Evolutionary conservation across 2,329 filamentous ascomycete genomes (phyloP).

Genomic region (Aspergillus spinulosporus): DNA sequence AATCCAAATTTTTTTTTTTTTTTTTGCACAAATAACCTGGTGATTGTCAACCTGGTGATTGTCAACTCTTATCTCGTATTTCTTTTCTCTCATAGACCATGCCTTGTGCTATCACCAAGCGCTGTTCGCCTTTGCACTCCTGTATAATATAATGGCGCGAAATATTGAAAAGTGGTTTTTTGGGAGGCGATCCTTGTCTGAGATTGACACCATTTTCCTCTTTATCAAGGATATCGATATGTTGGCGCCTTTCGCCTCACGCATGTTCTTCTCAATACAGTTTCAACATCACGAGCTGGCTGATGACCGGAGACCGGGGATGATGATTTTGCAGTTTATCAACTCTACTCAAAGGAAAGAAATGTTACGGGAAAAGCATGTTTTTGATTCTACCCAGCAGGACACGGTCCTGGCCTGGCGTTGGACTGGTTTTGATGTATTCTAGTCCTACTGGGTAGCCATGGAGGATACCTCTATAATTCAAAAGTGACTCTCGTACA

Average conservation of each 20-base stretch:
- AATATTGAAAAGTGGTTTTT: conserved; percentile 24
- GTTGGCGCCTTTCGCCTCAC: conserved; percentile 4
- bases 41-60: background rate
- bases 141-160: conserved; percentile 28
- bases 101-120: conserved; percentile 16
- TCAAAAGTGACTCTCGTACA: conserved; percentile 22
- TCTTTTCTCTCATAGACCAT: conserved; percentile 23
- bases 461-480: conserved; percentile 11
- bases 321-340: background rate
- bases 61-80: conserved; percentile 10
- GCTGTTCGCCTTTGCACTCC: conserved; percentile 19
- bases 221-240: conserved; percentile 1
- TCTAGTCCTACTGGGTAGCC: conserved; percentile 28
- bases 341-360: conserved; percentile 19
- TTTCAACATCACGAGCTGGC: conserved; percentile 18
- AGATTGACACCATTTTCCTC: conserved; percentile 17
- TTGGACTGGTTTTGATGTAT: conserved; percentile 29
- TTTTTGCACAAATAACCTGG: conserved; percentile 2
- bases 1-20: background rate
- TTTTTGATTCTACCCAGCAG: conserved; percentile 17
- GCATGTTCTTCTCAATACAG: conserved; percentile 15
- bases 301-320: conserved; percentile 11
- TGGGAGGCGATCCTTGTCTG: conserved; percentile 15
- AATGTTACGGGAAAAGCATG: conserved; percentile 23
- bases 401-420: conserved; percentile 15